phyloP scores from a whole-genome alignment of 176 grass and related monocot species.

The Oryza rufipogon region DNA sequence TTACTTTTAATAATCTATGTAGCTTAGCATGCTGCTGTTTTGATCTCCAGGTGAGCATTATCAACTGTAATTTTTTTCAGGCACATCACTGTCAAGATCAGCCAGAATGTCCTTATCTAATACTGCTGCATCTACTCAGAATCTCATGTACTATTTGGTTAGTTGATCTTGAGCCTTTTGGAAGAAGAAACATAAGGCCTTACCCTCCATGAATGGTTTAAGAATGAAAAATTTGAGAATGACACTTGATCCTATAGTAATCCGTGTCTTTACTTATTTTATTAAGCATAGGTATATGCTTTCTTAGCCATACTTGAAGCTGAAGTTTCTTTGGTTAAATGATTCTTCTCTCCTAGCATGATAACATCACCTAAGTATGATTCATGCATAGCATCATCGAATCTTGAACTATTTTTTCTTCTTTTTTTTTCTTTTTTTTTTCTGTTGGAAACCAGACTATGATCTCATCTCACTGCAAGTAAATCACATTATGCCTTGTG shows the following conservation, averaged over 20 bases:
- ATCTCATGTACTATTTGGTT: constrained; percentile 43
- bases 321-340: constrained; percentile 36
- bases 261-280: constrained; percentile 34
- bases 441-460: not conserved
- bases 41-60: constrained; percentile 25
- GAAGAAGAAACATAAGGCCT: constrained; percentile 36
- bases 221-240: constrained; percentile 24
- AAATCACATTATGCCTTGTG: not conserved
- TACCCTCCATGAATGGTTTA: constrained; percentile 45
- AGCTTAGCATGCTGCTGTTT: constrained; percentile 13
- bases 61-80: constrained; percentile 5
- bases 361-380: constrained; percentile 15
- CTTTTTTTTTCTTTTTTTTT: not conserved
- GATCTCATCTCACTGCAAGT: not conserved
- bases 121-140: constrained; percentile 44
- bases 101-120: constrained; percentile 42
- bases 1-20: constrained; percentile 1
- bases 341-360: constrained; percentile 34
- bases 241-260: constrained; percentile 42
- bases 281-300: constrained; percentile 26
- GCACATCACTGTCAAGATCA: constrained; percentile 44
- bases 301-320: constrained; percentile 36
- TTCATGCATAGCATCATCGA: constrained; percentile 19
- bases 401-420: not conserved
- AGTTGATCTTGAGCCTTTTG: constrained; percentile 49